Evolutionary conservation across 2,329 filamentous ascomycete species (phyloP).

Genomic region (Tolypocladium tropicale): DNA sequence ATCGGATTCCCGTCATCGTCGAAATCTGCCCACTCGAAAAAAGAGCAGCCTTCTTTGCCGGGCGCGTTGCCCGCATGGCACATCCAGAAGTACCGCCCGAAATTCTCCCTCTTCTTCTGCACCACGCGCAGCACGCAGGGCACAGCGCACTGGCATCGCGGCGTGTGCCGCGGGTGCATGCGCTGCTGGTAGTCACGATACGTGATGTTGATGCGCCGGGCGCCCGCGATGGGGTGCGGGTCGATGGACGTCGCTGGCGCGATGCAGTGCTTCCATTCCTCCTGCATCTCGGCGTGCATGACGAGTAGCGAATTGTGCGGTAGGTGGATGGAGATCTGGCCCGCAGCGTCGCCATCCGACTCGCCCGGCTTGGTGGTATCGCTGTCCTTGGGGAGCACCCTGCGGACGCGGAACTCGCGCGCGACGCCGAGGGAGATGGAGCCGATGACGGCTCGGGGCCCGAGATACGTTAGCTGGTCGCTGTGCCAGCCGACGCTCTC

Average conservation of each 20-base stretch:
- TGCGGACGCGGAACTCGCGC: constrained; percentile 83
- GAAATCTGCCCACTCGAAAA: constrained; percentile 80
- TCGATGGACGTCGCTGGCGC: constrained; percentile 65
- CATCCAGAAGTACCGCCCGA: constrained; percentile 88
- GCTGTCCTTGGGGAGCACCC: constrained; percentile 53
- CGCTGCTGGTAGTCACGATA: constrained; percentile 76
- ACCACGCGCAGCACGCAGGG: constrained; percentile 65
- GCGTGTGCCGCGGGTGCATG: constrained; percentile 69
- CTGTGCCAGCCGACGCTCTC: constrained; percentile 88
- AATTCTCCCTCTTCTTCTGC: constrained; percentile 64
- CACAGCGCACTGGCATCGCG: constrained; percentile 65
- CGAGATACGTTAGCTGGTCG: constrained; percentile 88
- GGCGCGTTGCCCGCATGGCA: constrained; percentile 69
- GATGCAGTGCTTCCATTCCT: constrained; percentile 90
- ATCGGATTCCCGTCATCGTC: constrained; percentile 72
- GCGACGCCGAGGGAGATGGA: constrained; percentile 84
- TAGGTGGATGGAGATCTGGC: constrained; percentile 85
- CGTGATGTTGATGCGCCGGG: constrained; percentile 82
- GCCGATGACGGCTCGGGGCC: constrained; percentile 79
- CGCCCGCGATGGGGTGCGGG: constrained; percentile 73
- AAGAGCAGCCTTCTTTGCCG: constrained; percentile 59
- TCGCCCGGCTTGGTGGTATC: constrained; percentile 26
- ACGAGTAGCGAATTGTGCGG: constrained; percentile 89
- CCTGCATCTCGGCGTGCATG: constrained; percentile 98
- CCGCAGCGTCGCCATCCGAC: constrained; percentile 53